These are phyloP conservation scores for Pseudocercospora vitis DNA, from an alignment of 2,329 filamentous ascomycete species.

Conservation along the genomic window DNA sequence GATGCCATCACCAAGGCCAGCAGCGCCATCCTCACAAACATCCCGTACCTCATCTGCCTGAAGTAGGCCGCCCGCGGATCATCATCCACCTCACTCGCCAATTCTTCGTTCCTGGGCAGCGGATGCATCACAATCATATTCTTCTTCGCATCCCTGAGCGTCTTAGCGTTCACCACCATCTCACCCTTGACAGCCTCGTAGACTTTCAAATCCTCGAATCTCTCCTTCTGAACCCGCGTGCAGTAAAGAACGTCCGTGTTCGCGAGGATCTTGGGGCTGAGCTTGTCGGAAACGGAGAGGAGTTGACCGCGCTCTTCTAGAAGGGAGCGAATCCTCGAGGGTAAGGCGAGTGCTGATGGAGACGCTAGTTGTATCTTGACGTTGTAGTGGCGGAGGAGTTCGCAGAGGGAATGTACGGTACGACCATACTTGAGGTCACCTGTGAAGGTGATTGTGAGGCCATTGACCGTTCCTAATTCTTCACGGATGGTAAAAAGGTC, in stretches of 20 bases:
- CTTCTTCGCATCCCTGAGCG: constrained; percentile 85
- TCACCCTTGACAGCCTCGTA: constrained; percentile 87
- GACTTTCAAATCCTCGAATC: constrained; percentile 74
- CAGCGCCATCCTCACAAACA: constrained; percentile 97
- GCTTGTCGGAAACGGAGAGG: constrained; percentile 68
- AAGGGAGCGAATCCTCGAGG: constrained; percentile 69
- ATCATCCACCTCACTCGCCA: constrained; percentile 94
- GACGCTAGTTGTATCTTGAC: constrained; percentile 90
- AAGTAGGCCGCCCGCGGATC: constrained; percentile 97
- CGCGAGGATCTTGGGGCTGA: constrained; percentile 84
- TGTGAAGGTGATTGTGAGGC: constrained; percentile 91
- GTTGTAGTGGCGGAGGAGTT: constrained; percentile 92
- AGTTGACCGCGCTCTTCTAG: constrained; percentile 75
- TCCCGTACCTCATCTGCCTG: constrained; percentile 97
- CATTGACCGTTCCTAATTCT: constrained; percentile 92
- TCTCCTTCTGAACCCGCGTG: constrained; percentile 94
- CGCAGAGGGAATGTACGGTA: constrained; percentile 91
- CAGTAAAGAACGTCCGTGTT: constrained; percentile 93
- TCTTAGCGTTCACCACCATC: constrained; percentile 86
- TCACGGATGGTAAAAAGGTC: constrained; percentile 98
- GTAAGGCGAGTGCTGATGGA: constrained; percentile 75
- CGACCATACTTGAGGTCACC: constrained; percentile 92
- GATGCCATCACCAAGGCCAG: constrained; percentile 85
- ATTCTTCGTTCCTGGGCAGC: constrained; percentile 87
- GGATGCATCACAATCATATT: constrained; percentile 96